These are phyloP conservation scores for Isatis lusitanica DNA, from an alignment of 441 rosid genomes.

Conservation along the genomic window DNA sequence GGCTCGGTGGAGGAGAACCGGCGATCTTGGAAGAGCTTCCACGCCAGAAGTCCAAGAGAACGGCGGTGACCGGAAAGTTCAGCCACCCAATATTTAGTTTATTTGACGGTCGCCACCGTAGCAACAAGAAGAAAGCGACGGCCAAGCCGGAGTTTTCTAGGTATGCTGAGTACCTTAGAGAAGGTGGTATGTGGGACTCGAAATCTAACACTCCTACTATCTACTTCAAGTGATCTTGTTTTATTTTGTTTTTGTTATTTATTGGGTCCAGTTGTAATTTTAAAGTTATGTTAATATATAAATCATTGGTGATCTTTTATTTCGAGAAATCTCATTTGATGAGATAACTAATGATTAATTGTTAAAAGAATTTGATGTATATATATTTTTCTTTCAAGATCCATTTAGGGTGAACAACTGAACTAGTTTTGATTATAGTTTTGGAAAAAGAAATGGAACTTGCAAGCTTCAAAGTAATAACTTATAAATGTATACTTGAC, in stretches of 20 bases:
- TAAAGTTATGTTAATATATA: not conserved
- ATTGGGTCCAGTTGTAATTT: not conserved
- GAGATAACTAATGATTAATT: too few species aligned
- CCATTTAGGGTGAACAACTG: too few species aligned
- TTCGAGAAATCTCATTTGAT: too few species aligned
- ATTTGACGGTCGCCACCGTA: not conserved
- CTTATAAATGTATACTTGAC: too few species aligned
- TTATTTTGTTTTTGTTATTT: not conserved
- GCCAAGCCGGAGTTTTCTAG: conserved; percentile 24
- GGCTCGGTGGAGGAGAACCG: not conserved
- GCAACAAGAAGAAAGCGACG: conserved; percentile 2
- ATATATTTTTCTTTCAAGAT: too few species aligned
- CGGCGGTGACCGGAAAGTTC: not conserved
- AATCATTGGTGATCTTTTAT: not conserved
- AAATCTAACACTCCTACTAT: conserved; percentile 10
- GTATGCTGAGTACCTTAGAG: conserved; percentile 14
- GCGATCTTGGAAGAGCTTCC: conserved; percentile 1
- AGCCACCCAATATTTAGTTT: conserved; percentile 23
- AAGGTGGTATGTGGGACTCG: conserved; percentile 30
- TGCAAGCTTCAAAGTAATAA: too few species aligned
- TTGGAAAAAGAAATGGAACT: too few species aligned
- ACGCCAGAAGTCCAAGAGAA: conserved; percentile 3
- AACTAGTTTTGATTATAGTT: too few species aligned
- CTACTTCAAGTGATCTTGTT: conserved; percentile 2
- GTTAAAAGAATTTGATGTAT: too few species aligned